phyloP scores from a whole-genome alignment of 257 asterid species.

The Nicotiana attenuata region DNA sequence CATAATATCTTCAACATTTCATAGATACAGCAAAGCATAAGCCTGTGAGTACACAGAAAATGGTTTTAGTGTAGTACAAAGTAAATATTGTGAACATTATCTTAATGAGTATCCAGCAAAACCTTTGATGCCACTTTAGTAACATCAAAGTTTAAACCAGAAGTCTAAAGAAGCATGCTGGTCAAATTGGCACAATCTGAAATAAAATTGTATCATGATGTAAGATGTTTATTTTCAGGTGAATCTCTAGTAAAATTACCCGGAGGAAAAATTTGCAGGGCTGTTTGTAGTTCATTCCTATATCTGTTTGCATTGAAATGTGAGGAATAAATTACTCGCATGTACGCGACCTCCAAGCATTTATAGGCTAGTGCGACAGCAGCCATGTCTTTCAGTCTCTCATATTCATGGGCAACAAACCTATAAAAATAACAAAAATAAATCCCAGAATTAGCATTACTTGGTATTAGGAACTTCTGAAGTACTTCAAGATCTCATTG shows the following conservation, averaged over 20 bases:
- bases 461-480: constrained; percentile 3
- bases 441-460: constrained; percentile 16
- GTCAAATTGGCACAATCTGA: not conserved
- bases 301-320: constrained; percentile 66
- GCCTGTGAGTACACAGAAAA: not conserved
- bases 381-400: constrained; percentile 80
- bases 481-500: constrained; percentile 12
- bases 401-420: constrained; percentile 93
- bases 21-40: not conserved
- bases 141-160: not conserved
- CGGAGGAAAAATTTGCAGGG: constrained; percentile 70
- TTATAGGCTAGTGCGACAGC: constrained; percentile 95
- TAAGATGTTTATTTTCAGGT: not conserved
- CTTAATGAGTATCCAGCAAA: not conserved
- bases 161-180: not conserved
- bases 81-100: not conserved
- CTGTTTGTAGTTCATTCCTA: constrained; percentile 65
- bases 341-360: constrained; percentile 84
- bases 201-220: not conserved
- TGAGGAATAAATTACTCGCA: constrained; percentile 77
- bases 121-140: not conserved
- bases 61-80: not conserved
- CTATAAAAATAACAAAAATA: constrained; percentile 35
- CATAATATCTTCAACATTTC: not conserved
- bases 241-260: constrained; percentile 37